A percentile compares a stretch with the other conserved stretches of the same genome.
These are phyloP conservation scores for Ogataea angusta DNA, from an alignment of 805 yeast genomes.

Conservation along the genomic window DNA sequence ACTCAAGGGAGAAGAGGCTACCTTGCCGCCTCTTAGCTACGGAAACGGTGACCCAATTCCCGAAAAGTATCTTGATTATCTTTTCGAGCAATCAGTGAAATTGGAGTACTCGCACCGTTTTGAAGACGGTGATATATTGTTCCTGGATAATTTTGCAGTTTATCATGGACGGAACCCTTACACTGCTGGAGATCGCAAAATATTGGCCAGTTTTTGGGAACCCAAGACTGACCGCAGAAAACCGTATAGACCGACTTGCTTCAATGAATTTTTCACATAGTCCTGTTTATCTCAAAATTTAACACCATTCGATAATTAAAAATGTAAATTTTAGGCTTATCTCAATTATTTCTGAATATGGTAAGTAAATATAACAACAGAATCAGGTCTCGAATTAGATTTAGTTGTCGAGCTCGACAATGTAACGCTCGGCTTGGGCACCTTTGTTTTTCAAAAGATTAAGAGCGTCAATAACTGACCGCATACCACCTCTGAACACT, in stretches of 20 bases:
- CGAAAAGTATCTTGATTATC: constrained; percentile 20
- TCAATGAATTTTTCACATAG: no score
- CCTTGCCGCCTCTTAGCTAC: constrained; percentile 5
- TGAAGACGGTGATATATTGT: constrained; percentile 23
- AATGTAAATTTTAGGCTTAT: no score
- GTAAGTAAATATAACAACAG: no score
- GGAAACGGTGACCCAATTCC: constrained; percentile 25
- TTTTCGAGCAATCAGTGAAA: constrained; percentile 21
- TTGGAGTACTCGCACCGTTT: constrained; percentile 22
- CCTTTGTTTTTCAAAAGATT: no score
- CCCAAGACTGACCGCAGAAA: background rate
- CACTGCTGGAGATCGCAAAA: constrained; percentile 19
- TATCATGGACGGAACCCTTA: constrained; percentile 28
- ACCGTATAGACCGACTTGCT: constrained; percentile 6
- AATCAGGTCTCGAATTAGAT: no score
- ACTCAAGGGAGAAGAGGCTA: constrained; percentile 2
- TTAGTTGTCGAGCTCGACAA: no score
- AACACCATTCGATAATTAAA: no score
- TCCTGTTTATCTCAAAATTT: no score
- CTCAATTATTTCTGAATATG: no score
- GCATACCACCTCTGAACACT: no score
- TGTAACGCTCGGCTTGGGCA: no score
- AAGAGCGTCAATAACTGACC: no score
- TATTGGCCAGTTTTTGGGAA: constrained; percentile 28
- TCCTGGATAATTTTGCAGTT: constrained; percentile 24